phyloP scores from a whole-genome alignment of 352 stramenopile species.

The Phytopythium montanum region DNA sequence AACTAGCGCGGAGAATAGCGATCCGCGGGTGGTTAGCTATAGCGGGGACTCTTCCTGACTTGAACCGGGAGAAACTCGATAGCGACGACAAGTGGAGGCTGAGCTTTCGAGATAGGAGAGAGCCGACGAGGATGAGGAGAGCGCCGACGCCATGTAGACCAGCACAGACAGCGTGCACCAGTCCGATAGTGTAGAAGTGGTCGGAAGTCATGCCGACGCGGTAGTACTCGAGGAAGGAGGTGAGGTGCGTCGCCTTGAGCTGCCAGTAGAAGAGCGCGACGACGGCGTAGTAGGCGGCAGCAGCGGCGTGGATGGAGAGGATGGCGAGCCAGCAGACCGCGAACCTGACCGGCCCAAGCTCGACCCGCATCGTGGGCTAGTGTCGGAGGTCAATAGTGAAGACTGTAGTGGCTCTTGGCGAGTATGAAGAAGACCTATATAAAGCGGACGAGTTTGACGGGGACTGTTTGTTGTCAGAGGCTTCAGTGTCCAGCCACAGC shows the following conservation, averaged over 20 bases:
- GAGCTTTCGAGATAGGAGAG: neutral
- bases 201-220: slow-evolving; percentile 12
- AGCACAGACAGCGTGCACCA: slow-evolving; percentile 17
- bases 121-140: slow-evolving; percentile 14
- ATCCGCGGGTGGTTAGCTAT: neutral
- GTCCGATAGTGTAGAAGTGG: slow-evolving; percentile 6
- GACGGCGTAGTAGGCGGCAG: slow-evolving; percentile 11
- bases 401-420: too few relatives aligned
- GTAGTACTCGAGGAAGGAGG: slow-evolving; percentile 12
- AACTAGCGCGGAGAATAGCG: neutral
- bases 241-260: slow-evolving; percentile 7
- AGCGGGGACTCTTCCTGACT: neutral
- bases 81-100: neutral
- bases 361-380: neutral
- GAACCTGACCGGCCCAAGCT: neutral
- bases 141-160: slow-evolving; percentile 10
- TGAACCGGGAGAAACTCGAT: neutral
- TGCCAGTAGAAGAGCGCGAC: slow-evolving; percentile 14
- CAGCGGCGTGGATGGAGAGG: slow-evolving; percentile 4
- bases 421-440: too few relatives aligned
- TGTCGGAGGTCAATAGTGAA: too few relatives aligned
- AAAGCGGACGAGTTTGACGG: too few relatives aligned
- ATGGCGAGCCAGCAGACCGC: neutral
- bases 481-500: neutral
- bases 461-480: too few relatives aligned